A percentile compares a stretch with the other conserved stretches of the same genome.
phyloP scores from a whole-genome alignment of 2,329 filamentous ascomycete species.

The Phialophora chinensis region DNA sequence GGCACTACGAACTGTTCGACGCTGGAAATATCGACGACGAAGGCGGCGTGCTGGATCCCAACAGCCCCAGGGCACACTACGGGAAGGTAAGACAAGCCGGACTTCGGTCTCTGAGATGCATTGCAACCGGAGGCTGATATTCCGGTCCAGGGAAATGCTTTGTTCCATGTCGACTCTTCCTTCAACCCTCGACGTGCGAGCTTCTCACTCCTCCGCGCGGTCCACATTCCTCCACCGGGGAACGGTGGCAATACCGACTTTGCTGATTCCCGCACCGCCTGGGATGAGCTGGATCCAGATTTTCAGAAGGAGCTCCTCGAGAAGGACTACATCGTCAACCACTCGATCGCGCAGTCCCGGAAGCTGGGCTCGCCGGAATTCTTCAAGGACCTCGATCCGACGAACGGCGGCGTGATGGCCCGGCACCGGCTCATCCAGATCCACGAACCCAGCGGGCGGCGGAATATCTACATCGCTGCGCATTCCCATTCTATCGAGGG shows the following conservation, averaged over 20 bases:
- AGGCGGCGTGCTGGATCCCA: slow-evolving; percentile 50
- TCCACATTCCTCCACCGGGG: slow-evolving; percentile 55
- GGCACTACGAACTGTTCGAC: slow-evolving; percentile 61
- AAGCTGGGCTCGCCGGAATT: slow-evolving; percentile 52
- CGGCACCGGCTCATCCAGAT: slow-evolving; percentile 58
- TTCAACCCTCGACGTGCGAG: slow-evolving; percentile 62
- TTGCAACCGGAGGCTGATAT: background rate
- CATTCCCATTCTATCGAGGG: slow-evolving; percentile 62
- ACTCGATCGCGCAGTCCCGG: slow-evolving; percentile 60
- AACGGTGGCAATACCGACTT: slow-evolving; percentile 61
- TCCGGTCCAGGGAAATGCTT: slow-evolving; percentile 51
- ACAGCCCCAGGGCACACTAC: slow-evolving; percentile 40
- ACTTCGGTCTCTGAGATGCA: background rate
- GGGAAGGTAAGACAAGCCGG: slow-evolving; percentile 45
- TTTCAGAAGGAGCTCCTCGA: slow-evolving; percentile 46
- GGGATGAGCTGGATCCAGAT: slow-evolving; percentile 51
- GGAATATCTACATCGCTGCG: slow-evolving; percentile 60
- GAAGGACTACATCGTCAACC: slow-evolving; percentile 55
- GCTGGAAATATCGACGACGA: slow-evolving; percentile 61
- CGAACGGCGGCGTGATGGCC: slow-evolving; percentile 46
- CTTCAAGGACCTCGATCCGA: slow-evolving; percentile 55
- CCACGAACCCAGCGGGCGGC: slow-evolving; percentile 59
- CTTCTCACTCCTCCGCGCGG: slow-evolving; percentile 60
- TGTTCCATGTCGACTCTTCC: slow-evolving; percentile 64
- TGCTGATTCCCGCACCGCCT: slow-evolving; percentile 61